These are phyloP conservation scores for Pichia manshurica DNA, from an alignment of 805 yeast species.

Conservation along the genomic window DNA sequence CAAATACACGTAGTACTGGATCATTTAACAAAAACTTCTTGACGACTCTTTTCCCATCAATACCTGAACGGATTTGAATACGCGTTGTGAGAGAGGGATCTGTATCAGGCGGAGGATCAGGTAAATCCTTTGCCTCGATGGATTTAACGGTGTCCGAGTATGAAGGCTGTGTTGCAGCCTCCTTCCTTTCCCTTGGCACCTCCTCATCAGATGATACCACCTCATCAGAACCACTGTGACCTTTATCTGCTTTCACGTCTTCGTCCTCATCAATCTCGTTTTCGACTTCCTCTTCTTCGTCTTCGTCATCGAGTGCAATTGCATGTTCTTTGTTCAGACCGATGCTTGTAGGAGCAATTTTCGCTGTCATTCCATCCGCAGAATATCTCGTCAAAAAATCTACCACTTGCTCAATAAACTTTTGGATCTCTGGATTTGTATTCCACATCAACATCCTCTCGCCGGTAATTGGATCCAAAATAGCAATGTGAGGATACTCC, in stretches of 20 bases:
- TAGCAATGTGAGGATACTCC: conserved; percentile 82
- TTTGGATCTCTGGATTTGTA: conserved; percentile 54
- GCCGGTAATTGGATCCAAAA: conserved; percentile 92
- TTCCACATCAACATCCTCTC: conserved; percentile 79
- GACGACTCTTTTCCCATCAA: conserved; percentile 73
- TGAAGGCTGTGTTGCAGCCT: conserved; percentile 14
- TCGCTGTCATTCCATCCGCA: conserved; percentile 58
- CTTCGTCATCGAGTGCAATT: conserved; percentile 36
- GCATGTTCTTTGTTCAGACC: conserved; percentile 9
- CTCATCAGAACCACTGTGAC: too few species aligned
- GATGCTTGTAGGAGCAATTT: conserved; percentile 45
- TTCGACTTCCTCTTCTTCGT: conserved; percentile 22
- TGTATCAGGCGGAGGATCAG: conserved; percentile 52
- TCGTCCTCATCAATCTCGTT: conserved; percentile 21
- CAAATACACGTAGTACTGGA: conserved; percentile 54
- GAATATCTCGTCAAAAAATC: conserved; percentile 65
- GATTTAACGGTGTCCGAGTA: conserved; percentile 16
- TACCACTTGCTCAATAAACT: conserved; percentile 62
- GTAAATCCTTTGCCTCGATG: conserved; percentile 34
- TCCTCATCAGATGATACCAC: conserved; percentile 11
- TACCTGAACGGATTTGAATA: conserved; percentile 78
- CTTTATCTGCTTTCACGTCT: neutral
- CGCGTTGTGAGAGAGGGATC: conserved; percentile 58
- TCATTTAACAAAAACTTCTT: conserved; percentile 60
- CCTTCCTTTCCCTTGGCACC: conserved; percentile 16